Evolutionary conservation across 2,329 filamentous ascomycete genomes (phyloP), one percentile per base, ranked within the genome.

Genomic region (Hypocreales sp.): DNA sequence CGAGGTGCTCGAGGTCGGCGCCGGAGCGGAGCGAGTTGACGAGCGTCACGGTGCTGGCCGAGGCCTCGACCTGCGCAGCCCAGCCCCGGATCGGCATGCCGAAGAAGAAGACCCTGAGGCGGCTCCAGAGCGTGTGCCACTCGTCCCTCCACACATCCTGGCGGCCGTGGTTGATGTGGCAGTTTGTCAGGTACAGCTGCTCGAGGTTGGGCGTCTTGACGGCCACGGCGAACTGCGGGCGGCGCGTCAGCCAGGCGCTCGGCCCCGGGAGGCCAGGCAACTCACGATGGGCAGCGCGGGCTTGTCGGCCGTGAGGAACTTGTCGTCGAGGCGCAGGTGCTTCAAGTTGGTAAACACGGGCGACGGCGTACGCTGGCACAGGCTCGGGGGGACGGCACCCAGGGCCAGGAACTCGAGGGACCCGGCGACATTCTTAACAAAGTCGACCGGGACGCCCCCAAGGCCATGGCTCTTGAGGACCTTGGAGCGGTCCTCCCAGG

Each of bases 101-200:
- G 15, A 31, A 31, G 14, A 45, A 35, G 11, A 55, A 30, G 2
- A 36, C 44, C 26, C 45, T 44, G 19, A 56, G 40, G 8, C 40
- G 32, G 12, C 30, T 30, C 50, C 50, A 56, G 10, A 44, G 21
- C 5, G 26, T 22, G 17, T 41, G 30, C 27, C 44, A 37, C 13
- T 30, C 23, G 4, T 39, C 27, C 18, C 26, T 15, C 34, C 32
- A 40, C 18, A 27, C 20, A 25, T 15, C 11, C 7, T 27, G 17
- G 2, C 15, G 21, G n/a, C 27, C 19, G 8, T 28, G n/a, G 15
- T 32, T 33, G 8, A 48, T 32, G 7, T 41, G 36, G 2, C 46
- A 35, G 7, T 45, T 44, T 14, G 38, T 38, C 18, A 53, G 31
- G 35, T 39, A 46, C 3, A 54, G 34, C 25, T 54, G 49, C 27